Evolutionary conservation across 208 protist genomes (phyloP).

Genomic region (Wallacemonas sp.): DNA sequence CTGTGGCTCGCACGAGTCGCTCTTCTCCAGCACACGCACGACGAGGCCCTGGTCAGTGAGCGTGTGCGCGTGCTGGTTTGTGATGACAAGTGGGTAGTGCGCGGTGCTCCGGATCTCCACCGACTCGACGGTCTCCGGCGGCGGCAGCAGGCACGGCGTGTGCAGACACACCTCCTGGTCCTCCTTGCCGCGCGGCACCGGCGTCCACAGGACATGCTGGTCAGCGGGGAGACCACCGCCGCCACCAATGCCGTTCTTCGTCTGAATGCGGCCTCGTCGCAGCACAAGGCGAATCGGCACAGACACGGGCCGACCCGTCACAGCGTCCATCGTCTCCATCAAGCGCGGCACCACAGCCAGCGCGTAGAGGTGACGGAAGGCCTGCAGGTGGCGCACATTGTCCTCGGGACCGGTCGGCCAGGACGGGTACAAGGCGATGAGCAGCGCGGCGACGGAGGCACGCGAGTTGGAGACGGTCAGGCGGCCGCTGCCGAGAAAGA

Average conservation of each 20-base stretch:
- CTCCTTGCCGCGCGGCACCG: conserved; percentile 29
- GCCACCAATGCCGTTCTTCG: background rate
- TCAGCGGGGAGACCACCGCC: background rate
- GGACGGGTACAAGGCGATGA: conserved; percentile 93
- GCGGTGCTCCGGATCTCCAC: conserved; percentile 71
- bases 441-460: conserved; percentile 87
- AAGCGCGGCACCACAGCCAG: conserved; percentile 91
- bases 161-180: conserved; percentile 54
- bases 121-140: conserved; percentile 55
- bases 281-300: conserved; percentile 73
- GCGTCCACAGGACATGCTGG: background rate
- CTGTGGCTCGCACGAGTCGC: background rate
- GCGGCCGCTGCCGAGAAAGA: conserved; percentile 94
- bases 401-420: conserved; percentile 89
- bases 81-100: conserved; percentile 64
- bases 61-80: conserved; percentile 20
- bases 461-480: conserved; percentile 87
- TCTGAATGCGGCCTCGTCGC: conserved; percentile 23
- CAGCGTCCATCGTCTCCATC: conserved; percentile 91
- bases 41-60: conserved; percentile 45
- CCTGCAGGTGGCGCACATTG: conserved; percentile 92
- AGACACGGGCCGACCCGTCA: conserved; percentile 74
- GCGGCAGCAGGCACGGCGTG: conserved; percentile 79
- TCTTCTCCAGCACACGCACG: conserved; percentile 49
- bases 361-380: conserved; percentile 95